Evolutionary conservation across 2,329 filamentous ascomycete species (phyloP).

Genomic region (Cordyceps cicadae): DNA sequence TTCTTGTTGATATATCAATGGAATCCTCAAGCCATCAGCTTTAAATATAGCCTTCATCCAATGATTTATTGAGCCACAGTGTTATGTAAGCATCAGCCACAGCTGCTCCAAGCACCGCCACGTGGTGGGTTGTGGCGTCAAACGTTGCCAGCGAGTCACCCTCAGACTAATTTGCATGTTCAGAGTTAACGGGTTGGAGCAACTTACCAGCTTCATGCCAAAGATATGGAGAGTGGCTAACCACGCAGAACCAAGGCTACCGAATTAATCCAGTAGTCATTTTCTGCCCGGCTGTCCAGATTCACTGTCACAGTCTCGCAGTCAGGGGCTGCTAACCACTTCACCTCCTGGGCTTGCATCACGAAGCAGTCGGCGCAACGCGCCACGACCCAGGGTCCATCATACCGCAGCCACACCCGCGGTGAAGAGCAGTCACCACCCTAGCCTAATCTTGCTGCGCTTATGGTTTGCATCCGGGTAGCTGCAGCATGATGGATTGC

Average conservation of each 20-base stretch:
- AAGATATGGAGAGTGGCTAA: background rate
- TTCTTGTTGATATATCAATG: too few species aligned
- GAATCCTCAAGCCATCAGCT: too few species aligned
- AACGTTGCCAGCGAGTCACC: background rate
- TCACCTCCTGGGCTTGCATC: background rate
- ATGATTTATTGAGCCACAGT: too few species aligned
- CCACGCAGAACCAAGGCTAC: background rate
- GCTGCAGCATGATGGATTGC: background rate
- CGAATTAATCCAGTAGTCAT: background rate
- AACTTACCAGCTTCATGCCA: background rate
- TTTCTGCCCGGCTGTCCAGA: background rate
- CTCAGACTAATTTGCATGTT: background rate
- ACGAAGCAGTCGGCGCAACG: background rate
- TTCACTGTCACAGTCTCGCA: background rate
- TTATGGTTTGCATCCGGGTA: background rate
- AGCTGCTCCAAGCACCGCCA: background rate
- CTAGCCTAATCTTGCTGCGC: background rate
- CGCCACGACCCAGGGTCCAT: background rate
- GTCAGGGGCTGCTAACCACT: background rate
- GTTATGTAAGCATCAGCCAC: background rate
- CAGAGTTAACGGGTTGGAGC: background rate
- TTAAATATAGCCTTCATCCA: too few species aligned
- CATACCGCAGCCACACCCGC: background rate
- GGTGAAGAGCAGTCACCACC: background rate
- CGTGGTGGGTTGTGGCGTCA: background rate